Conservation (phyloP, 2,329 filamentous ascomycete species). For the Talaromyces sp. region DNA sequence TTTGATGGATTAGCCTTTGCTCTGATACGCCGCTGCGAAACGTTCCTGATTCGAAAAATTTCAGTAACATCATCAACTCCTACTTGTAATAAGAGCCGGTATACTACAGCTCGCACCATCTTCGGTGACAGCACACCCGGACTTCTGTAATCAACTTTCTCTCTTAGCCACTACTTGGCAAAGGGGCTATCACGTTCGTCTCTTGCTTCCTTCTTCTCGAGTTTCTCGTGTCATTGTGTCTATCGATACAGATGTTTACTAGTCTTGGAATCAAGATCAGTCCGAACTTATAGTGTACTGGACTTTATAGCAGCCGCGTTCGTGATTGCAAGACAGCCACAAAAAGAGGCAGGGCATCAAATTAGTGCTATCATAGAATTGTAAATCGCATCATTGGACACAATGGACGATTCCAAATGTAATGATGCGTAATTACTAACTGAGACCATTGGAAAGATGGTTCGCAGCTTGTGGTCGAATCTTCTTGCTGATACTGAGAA, state of each 20-base stretch:
- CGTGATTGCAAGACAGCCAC: not conserved
- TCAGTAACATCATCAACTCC: not conserved
- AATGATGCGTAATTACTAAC: not conserved
- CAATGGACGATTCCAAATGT: not conserved
- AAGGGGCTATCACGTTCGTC: not conserved
- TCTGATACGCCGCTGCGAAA: not conserved
- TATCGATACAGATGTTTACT: not conserved
- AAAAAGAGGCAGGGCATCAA: not conserved
- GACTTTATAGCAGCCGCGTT: not conserved
- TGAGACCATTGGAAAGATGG: not conserved
- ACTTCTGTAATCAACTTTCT: not conserved
- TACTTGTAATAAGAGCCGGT: not conserved
- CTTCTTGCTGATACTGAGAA: slow-evolving; percentile 17
- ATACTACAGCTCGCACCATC: not conserved
- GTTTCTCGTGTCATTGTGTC: not conserved
- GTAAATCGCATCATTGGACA: not conserved
- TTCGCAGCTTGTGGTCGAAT: not conserved
- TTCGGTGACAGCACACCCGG: not conserved
- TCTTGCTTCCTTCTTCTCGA: not conserved
- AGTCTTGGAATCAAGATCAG: not conserved
- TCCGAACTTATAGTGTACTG: not conserved
- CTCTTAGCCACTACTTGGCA: not conserved
- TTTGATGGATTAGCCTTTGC: not conserved
- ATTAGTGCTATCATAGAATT: not conserved
- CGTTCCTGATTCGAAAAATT: no score